Base-by-base conservation (phyloP, 2,329 filamentous ascomycete genomes). In the Claviceps fusiformis region DNA sequence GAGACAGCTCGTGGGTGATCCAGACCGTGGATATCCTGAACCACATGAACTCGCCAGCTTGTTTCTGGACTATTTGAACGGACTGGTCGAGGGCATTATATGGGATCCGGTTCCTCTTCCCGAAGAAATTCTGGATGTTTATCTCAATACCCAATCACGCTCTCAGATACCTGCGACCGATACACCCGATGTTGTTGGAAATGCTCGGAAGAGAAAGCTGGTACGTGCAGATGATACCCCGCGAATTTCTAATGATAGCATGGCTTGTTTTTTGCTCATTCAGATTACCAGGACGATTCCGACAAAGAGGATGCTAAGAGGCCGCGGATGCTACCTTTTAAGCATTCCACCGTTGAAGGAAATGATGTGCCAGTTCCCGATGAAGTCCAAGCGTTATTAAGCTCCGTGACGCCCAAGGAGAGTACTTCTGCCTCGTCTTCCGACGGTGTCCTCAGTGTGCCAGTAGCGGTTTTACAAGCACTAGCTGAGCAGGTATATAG, bases 51-150 rank as follows among this genome's bases (percentile, higher is more conserved):
- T 74, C 17, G 79, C 79, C 8, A 64, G 69, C 43, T 61, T 68
- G 0, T 81, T 82, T 61, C 67, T 71, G 17, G 68, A 71, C 31
- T 74, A 74, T 53, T 61, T 80, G 11, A 71, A 73, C 52, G 69
- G 63, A 3, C 54, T 60, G 61, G 55, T 70, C 62, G 45, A 70
- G 61, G 48, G 62, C 59, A 43, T 79, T 44, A 63, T 67, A 5
- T 82, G 75, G 74, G 71, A 74, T 15, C 71, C 76, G 2, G 69
- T 74, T 9, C 58, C 67, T 3, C 62, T 82, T 2, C 77, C 78
- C 0, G 71, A 73, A 1, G 66, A 73, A 0, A 69, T 80, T 3
- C 71, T 81, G 27, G 75, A 80, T 47, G 65, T 72, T 37, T 81
- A 69, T 62, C 61, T 67, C 43, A 66, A 63, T 55, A 72, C 73